Conservation (phyloP, 257 asterid genomes). For the Przewalskia tangutica region DNA sequence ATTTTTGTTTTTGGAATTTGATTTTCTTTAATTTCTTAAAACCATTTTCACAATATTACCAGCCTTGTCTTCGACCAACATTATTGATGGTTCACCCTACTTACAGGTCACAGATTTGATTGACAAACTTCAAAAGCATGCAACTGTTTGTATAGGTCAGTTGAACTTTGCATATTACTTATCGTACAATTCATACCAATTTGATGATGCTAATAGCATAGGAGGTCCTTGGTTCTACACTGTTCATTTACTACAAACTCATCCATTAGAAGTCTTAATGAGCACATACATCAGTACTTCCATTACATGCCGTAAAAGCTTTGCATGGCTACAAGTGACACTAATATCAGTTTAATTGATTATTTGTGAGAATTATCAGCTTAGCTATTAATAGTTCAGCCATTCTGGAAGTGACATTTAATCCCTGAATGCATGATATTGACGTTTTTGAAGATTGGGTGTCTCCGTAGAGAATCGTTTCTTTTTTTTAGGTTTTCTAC, state of each 20-base stretch:
- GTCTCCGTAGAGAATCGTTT: neutral
- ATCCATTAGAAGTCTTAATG: neutral
- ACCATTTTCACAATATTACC: neutral
- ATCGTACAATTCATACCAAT: neutral
- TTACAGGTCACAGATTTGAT: slow-evolving; percentile 72
- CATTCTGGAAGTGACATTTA: neutral
- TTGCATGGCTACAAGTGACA: neutral
- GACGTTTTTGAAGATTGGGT: neutral
- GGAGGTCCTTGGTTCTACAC: neutral
- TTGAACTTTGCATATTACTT: neutral
- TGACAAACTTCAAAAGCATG: slow-evolving; percentile 53
- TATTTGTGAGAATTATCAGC: neutral
- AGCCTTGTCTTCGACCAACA: neutral
- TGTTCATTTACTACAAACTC: neutral
- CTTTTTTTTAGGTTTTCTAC: neutral
- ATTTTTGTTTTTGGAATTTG: neutral
- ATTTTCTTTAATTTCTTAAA: neutral
- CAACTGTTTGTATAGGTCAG: slow-evolving; percentile 56
- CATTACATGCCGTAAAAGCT: neutral
- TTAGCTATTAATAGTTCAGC: neutral
- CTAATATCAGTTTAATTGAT: neutral
- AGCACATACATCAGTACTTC: neutral
- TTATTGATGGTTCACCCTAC: slow-evolving; percentile 9
- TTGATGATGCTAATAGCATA: neutral
- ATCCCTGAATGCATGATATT: neutral